phyloP scores from a whole-genome alignment of 345 rosid species.

The Orychophragmus violaceus region DNA sequence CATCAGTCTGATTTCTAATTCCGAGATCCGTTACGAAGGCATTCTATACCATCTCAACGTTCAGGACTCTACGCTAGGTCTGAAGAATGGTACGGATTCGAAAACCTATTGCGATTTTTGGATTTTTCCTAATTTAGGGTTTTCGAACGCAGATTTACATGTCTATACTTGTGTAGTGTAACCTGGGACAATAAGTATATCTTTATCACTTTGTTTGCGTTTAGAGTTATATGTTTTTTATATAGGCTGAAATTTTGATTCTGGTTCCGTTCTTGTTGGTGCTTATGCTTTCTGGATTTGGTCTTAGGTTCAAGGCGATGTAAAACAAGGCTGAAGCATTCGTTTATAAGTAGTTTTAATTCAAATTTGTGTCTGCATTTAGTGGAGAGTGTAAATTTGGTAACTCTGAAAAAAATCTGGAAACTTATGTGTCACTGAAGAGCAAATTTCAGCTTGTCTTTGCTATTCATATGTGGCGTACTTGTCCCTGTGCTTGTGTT shows the following conservation, averaged over 20 bases:
- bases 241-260: too few relatives aligned
- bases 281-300: background rate
- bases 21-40: slow-evolving; percentile 51
- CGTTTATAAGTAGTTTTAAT: background rate
- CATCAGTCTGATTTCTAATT: slow-evolving; percentile 43
- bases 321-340: background rate
- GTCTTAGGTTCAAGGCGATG: background rate
- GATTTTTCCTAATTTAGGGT: background rate
- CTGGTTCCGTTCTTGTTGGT: background rate
- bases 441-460: background rate
- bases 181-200: background rate
- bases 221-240: background rate
- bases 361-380: background rate
- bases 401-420: too few relatives aligned
- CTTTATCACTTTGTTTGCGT: background rate
- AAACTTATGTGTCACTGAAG: too few relatives aligned
- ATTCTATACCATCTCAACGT: slow-evolving; percentile 37
- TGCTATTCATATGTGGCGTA: too few relatives aligned
- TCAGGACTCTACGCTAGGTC: slow-evolving; percentile 38
- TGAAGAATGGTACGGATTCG: slow-evolving; percentile 37
- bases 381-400: background rate
- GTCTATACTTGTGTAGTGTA: background rate
- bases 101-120: slow-evolving; percentile 4
- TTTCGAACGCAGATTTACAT: background rate
- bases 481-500: too few relatives aligned